Base-by-base conservation (phyloP, 2,329 filamentous ascomycete species). In the Phyllosticta paracitricarpa region DNA sequence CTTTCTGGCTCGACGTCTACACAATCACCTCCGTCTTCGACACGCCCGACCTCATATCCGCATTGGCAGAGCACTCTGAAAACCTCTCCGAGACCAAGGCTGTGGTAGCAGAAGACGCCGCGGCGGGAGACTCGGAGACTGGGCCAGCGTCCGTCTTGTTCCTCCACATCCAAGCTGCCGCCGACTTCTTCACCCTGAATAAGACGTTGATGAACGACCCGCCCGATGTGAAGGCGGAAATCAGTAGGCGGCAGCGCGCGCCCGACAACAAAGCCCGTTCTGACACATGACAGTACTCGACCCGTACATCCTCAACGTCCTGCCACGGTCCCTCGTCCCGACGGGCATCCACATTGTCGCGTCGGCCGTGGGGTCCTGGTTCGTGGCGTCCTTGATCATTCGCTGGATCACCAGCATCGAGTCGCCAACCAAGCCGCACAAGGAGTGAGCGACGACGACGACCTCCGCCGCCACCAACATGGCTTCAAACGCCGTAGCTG, bases 151-250 rank as follows among this genome's bases (percentile, higher is more conserved):
- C 87, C 0, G 69, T 84, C 30, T 78, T 94, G 7, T 84, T 96
- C 61, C 82, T 97, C 2, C 87, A 84, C 64, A 79, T 97, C 58
- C 80, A 82, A 64, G 84, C 91, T 14, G 84, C 87, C 22, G 91
- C 94, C 55, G 90, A 95, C 68, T 99, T 93, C 77, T 95, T 89
- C 74, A 88, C 89, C 10, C 81, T 84, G 62, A 82, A 96, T 70
- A 75, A 78, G 64, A 81, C 81, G 1, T 81, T 96, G 68, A 97
- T 97, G 93, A 75, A 78, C 56, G 69, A 81, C 64, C 88, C 89
- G 14, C 86, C 87, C 2, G 83, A 85, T 0, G 91, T 97, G 3
- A 78, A 85, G 59, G 88, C 88, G 58, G 93, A 99, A 68, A 75
- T 88, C 61, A 86, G 77, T 79, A 69, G 62, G 75, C 63, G 14